Evolutionary conservation across 441 rosid species (phyloP).

Genomic region (Hura crepitans): DNA sequence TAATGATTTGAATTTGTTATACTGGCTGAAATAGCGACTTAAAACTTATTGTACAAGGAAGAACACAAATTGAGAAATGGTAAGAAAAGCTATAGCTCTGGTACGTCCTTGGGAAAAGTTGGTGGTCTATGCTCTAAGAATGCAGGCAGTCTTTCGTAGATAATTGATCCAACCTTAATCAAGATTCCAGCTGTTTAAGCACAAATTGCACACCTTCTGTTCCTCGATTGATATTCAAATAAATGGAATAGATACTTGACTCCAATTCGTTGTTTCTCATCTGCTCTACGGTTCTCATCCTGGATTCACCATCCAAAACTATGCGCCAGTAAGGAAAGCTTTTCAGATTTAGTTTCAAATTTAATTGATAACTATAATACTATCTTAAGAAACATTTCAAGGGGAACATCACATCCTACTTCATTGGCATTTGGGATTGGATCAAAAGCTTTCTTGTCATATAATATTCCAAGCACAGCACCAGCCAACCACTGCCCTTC

Average conservation of each 20-base stretch:
- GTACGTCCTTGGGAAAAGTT: conserved; percentile 1
- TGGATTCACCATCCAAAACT: conserved; percentile 19
- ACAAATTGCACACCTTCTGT: conserved; percentile 43
- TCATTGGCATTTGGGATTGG: conserved; percentile 48
- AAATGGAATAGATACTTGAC: conserved; percentile 47
- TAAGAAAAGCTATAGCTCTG: conserved; percentile 13
- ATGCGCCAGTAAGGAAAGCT: not conserved
- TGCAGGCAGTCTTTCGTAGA: conserved; percentile 47
- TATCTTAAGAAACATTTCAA: conserved; percentile 80
- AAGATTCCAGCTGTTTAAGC: conserved; percentile 66
- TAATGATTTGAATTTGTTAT: not conserved
- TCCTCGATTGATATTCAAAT: conserved; percentile 48
- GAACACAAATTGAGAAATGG: not conserved
- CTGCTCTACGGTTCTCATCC: conserved; percentile 56
- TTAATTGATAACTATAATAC: not conserved
- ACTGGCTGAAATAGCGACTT: not conserved
- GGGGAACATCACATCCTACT: conserved; percentile 69
- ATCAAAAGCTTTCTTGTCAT: conserved; percentile 39
- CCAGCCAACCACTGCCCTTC: conserved; percentile 41
- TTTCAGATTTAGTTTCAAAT: conserved; percentile 5
- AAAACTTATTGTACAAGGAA: not conserved
- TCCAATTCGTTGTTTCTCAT: conserved; percentile 50
- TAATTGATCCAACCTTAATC: conserved; percentile 54
- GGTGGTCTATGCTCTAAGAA: conserved; percentile 53
- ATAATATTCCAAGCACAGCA: conserved; percentile 58